Conservation (phyloP, 148 eudicot species). For the Suaeda aralocaspica region DNA sequence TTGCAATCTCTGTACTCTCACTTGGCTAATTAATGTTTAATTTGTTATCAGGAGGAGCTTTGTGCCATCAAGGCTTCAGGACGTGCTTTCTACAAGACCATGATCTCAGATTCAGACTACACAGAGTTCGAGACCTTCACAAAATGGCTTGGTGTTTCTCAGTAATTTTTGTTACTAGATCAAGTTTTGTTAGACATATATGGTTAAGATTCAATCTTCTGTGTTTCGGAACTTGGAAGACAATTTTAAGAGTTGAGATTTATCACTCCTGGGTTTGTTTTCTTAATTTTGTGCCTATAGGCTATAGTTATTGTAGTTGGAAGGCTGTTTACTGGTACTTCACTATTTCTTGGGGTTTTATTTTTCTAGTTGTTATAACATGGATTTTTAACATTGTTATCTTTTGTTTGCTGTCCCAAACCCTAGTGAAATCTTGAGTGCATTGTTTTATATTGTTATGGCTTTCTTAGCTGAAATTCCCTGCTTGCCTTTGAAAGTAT, state of each 20-base stretch:
- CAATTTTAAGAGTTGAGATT: background rate
- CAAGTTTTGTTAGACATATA: conserved; percentile 21
- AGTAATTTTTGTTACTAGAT: conserved; percentile 20
- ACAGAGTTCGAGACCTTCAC: conserved; percentile 43
- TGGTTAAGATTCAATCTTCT: background rate
- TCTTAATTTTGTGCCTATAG: background rate
- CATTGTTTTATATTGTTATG: no score
- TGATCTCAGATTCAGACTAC: conserved; percentile 43
- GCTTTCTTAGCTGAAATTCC: no score
- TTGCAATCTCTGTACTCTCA: no score
- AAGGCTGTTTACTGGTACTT: background rate
- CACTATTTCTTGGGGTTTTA: no score
- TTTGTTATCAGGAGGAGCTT: conserved; percentile 28
- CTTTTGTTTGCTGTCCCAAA: no score
- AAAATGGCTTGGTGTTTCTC: conserved; percentile 43
- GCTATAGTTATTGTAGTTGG: background rate
- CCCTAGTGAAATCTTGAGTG: no score
- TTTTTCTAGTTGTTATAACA: no score
- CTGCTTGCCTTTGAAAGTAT: no score
- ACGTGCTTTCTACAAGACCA: conserved; percentile 37
- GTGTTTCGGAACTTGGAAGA: conserved; percentile 9
- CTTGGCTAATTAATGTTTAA: no score
- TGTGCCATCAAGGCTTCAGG: conserved; percentile 34
- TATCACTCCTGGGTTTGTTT: background rate
- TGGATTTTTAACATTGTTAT: no score